Evolutionary conservation across 208 protist species (phyloP).

Genomic region (Sergeia podlipaevii): DNA sequence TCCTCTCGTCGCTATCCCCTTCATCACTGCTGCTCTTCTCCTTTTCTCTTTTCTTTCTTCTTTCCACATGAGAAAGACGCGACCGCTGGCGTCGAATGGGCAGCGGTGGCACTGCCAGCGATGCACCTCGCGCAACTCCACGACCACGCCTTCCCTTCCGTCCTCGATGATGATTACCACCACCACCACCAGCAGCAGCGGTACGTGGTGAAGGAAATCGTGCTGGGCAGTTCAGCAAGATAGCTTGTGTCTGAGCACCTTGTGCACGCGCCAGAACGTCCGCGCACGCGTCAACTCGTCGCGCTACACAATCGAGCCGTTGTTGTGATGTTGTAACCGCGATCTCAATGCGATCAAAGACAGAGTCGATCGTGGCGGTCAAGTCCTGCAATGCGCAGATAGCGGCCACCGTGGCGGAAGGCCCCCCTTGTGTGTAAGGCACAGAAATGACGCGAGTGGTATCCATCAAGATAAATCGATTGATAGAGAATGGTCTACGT

Average conservation of each 20-base stretch:
- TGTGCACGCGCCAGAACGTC: neutral
- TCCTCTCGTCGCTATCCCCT: no score
- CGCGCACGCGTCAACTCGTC: constrained; percentile 13
- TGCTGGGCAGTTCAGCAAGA: neutral
- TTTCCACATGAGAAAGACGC: no score
- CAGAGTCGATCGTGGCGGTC: constrained; percentile 4
- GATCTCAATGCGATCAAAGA: constrained; percentile 13
- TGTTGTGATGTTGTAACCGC: constrained; percentile 3
- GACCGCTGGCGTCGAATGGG: no score
- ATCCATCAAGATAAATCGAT: no score
- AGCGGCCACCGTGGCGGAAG: constrained; percentile 11
- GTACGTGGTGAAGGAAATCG: neutral
- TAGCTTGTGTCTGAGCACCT: neutral
- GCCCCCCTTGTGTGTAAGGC: constrained; percentile 17
- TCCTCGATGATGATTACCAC: constrained; percentile 2
- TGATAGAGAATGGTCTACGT: no score
- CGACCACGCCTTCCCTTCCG: neutral
- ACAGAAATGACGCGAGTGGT: no score
- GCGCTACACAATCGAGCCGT: constrained; percentile 1
- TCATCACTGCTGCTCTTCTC: no score
- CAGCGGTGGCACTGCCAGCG: neutral
- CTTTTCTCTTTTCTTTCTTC: no score
- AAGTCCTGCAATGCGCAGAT: constrained; percentile 17
- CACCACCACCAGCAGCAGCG: constrained; percentile 11
- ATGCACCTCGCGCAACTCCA: neutral